A percentile compares a stretch with the other conserved stretches of the same genome.
phyloP scores from a whole-genome alignment of 305 asterid genomes.

The Fraxinus angustifolia region DNA sequence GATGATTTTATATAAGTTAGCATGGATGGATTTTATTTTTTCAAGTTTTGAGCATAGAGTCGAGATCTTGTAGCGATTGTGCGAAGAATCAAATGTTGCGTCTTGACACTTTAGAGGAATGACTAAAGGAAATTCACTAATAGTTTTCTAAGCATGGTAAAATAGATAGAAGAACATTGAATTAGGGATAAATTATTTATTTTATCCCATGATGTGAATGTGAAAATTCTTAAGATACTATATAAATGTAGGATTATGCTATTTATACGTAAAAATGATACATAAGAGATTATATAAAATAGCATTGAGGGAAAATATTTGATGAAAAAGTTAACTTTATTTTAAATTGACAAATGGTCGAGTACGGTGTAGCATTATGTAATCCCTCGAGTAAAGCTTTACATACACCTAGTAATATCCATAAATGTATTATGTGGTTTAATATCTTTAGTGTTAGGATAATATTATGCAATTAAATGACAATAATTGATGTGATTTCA shows the following conservation, averaged over 20 bases:
- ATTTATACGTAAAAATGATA: no score
- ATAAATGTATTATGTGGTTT: neutral
- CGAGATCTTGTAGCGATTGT: neutral
- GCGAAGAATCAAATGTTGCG: neutral
- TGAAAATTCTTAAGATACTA: no score
- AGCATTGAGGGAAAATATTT: neutral
- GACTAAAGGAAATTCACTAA: neutral
- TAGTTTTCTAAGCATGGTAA: no score
- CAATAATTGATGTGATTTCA: neutral
- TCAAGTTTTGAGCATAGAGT: neutral
- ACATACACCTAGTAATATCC: neutral
- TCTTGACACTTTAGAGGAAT: neutral
- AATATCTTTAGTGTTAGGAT: neutral
- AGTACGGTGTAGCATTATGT: neutral
- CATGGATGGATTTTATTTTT: neutral
- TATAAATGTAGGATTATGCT: neutral
- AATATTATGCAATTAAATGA: no score
- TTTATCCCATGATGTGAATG: neutral
- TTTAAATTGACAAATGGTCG: neutral
- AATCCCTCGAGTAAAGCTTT: no score
- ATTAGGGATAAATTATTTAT: neutral
- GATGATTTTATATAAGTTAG: neutral
- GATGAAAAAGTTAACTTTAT: neutral
- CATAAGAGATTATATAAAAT: neutral
- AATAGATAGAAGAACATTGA: neutral